Percentiles rank a stretch among this genome's conserved stretches.
Conservation (phyloP, 768 basidiomycete species). For the Leccinum aurantiacum region DNA sequence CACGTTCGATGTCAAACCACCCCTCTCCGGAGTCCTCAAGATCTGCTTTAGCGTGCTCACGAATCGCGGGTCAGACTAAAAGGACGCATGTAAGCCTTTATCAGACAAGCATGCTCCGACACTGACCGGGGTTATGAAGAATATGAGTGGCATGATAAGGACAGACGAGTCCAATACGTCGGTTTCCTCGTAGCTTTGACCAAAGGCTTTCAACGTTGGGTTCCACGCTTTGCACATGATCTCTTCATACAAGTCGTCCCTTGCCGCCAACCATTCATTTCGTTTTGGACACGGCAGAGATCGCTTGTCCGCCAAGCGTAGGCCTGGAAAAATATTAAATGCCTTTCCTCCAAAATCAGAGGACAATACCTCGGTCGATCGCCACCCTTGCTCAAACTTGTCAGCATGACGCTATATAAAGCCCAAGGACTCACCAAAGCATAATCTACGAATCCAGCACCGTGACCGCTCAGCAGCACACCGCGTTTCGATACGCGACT, state of each 20-base stretch:
- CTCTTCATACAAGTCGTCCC: slow-evolving; percentile 89
- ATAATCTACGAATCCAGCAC: slow-evolving; percentile 56
- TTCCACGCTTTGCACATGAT: slow-evolving; percentile 92
- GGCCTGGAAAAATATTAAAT: slow-evolving; percentile 39
- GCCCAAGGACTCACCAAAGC: slow-evolving; percentile 64
- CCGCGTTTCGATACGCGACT: slow-evolving; percentile 14
- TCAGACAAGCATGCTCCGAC: not conserved
- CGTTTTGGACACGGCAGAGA: slow-evolving; percentile 83
- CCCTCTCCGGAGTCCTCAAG: slow-evolving; percentile 83
- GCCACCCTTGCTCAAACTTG: slow-evolving; percentile 68
- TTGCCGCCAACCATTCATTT: slow-evolving; percentile 65
- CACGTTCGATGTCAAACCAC: slow-evolving; percentile 88
- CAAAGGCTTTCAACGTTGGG: slow-evolving; percentile 62
- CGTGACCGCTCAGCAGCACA: slow-evolving; percentile 8
- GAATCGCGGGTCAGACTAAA: slow-evolving; percentile 85
- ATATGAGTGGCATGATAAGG: slow-evolving; percentile 89
- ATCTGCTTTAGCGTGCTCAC: slow-evolving; percentile 81
- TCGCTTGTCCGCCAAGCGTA: slow-evolving; percentile 93
- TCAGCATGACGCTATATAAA: not conserved
- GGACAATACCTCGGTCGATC: slow-evolving; percentile 70
- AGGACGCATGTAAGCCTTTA: not conserved
- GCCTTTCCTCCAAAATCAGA: not conserved
- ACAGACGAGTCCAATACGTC: slow-evolving; percentile 83
- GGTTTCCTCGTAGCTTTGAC: slow-evolving; percentile 88
- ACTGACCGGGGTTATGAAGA: slow-evolving; percentile 82